Evolutionary conservation across 2,329 filamentous ascomycete species (phyloP), one percentile per base, ranked within the genome.

Genomic region (Beauveria varroae): DNA sequence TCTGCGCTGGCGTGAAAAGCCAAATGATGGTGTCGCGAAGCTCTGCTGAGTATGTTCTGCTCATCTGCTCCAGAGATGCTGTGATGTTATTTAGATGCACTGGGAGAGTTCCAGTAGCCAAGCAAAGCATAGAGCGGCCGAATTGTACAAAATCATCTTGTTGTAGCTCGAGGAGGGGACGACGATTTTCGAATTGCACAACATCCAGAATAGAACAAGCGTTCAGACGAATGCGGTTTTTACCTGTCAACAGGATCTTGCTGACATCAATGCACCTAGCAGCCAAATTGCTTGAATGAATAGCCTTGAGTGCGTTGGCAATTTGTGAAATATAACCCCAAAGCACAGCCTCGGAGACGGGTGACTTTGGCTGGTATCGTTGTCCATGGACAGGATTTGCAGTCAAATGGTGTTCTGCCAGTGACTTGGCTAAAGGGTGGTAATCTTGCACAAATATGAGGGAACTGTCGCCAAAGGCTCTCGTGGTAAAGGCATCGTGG

Each of bases 301-400:
- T 93, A 0, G 89, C 84, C 70, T 91, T 93, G 41, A 99, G 78
- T 1, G 91, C 95, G 65, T 89, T 95, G 44, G 91, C 87, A 64
- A 99, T 88, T 73, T 99, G 95, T 6, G 93, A 89, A 63, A 97
- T 86, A 72, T 98, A 99, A 50, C 86, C 86, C 95, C 95, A 99
- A 1, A 99, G 75, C 1, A 91, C 81, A 61, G 86, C 84, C 73
- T 98, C 93, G 2, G 84, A 75, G 24, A 92, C 75, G 3, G 78
- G 72, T 1, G 74, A 67, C 69, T 75, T 83, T 68, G 69, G 74
- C 65, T 73, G 76, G 67, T 72, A 79, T 62, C 77, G 78, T 71
- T 61, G 80, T 72, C 73, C 74, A 71, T 75, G 74, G 65, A 71
- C 72, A 69, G 70, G 62, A 18, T 63, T 69, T 14, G 73, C 58